A percentile compares a stretch with the other conserved stretches of the same genome.
phyloP scores from a whole-genome alignment of 805 yeast genomes.

The Isabelozyma heimii region DNA sequence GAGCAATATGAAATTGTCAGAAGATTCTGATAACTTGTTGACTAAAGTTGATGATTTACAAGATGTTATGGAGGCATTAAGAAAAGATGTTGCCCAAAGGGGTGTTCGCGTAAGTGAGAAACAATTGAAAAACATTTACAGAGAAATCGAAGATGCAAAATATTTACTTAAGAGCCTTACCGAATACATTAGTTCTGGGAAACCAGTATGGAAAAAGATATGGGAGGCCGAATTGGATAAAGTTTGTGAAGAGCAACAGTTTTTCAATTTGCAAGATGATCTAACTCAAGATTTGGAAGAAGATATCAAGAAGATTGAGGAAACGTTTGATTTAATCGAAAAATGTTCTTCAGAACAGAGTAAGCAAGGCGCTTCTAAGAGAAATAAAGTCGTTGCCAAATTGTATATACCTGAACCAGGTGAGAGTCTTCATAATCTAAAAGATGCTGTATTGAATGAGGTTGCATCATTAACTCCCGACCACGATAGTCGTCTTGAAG shows the following conservation, averaged over 20 bases:
- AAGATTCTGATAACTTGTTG: conserved; percentile 70
- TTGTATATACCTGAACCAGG: conserved; percentile 62
- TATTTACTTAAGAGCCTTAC: conserved; percentile 50
- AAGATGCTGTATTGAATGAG: conserved; percentile 78
- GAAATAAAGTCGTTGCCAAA: conserved; percentile 37
- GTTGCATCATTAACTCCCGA: conserved; percentile 79
- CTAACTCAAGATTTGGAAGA: conserved; percentile 74
- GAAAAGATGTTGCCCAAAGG: conserved; percentile 88
- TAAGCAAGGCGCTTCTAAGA: conserved; percentile 49
- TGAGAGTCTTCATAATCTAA: conserved; percentile 51
- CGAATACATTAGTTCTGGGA: conserved; percentile 64
- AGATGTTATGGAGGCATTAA: conserved; percentile 82
- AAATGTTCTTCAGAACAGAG: conserved; percentile 77
- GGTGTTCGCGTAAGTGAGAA: conserved; percentile 79
- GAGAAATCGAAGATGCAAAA: conserved; percentile 63
- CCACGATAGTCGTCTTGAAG: conserved; percentile 81
- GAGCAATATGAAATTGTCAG: conserved; percentile 70
- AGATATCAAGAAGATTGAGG: conserved; percentile 76
- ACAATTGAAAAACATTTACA: conserved; percentile 63
- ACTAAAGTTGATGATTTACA: conserved; percentile 87
- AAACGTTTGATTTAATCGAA: conserved; percentile 78
- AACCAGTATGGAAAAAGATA: conserved; percentile 80
- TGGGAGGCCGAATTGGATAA: conserved; percentile 92
- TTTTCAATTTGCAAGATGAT: conserved; percentile 85
- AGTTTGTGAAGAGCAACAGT: conserved; percentile 92